These are phyloP conservation scores for Phoenix roebelenii DNA, from an alignment of 176 grass and related monocot genomes.

Conservation along the genomic window DNA sequence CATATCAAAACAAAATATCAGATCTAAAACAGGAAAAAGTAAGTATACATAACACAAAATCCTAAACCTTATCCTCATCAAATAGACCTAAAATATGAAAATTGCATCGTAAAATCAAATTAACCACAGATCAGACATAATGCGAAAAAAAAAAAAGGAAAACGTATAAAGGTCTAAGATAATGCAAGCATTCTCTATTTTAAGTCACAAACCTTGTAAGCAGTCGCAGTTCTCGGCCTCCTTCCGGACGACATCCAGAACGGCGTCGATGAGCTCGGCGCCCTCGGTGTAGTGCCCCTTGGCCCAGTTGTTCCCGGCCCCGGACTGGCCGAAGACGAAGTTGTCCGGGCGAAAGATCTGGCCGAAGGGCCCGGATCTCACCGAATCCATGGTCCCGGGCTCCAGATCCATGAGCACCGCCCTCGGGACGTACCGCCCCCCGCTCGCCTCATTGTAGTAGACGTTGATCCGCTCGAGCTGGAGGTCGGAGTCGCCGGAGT, in stretches of 20 bases:
- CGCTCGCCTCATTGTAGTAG: constrained; percentile 12
- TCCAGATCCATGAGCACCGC: constrained; percentile 17
- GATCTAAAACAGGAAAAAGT: too few species aligned
- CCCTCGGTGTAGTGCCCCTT: constrained; percentile 18
- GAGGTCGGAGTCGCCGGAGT: constrained; percentile 51
- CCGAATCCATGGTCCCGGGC: constrained; percentile 14
- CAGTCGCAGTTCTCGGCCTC: constrained; percentile 17
- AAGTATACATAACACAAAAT: too few species aligned
- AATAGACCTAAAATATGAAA: too few species aligned
- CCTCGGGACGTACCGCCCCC: constrained; percentile 4
- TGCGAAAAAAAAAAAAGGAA: too few species aligned
- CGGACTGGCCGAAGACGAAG: constrained; percentile 16
- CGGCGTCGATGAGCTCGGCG: constrained; percentile 4
- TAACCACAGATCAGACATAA: too few species aligned
- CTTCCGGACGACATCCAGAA: constrained; percentile 15
- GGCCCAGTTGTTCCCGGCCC: constrained; percentile 19
- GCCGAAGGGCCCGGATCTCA: constrained; percentile 8
- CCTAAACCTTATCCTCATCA: too few species aligned
- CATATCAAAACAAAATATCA: too few species aligned
- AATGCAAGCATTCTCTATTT: neutral
- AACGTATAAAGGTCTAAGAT: too few species aligned
- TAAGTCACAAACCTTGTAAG: constrained; percentile 8
- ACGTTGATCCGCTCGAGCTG: constrained; percentile 16
- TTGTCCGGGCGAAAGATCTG: constrained; percentile 11
- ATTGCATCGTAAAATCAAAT: too few species aligned